Base-by-base conservation (phyloP, 2,329 filamentous ascomycete species). In the Trichoderma gracile region DNA sequence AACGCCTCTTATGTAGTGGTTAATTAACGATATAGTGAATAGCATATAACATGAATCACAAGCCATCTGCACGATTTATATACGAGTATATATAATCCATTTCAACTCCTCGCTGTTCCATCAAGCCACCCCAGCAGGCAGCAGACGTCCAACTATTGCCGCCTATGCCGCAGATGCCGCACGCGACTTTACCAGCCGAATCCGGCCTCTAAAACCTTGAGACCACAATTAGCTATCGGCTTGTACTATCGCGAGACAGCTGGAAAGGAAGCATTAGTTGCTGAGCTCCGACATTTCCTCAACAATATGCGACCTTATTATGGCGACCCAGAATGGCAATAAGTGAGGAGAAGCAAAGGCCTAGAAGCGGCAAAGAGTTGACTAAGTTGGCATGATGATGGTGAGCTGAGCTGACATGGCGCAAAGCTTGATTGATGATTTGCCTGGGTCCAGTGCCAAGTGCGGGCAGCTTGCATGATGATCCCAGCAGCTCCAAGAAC, bases 401-500 rank as follows among this genome's bases (percentile, higher is more conserved):
- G 42, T 23, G 52, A 42, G 54, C 54, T 56, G 38, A 56, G 54
- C 54, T 56, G 49, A 50, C 30, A 59, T 60, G 57, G 46, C 57
- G 57, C 23, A 60, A 60, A 60, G 30, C 57, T 60, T 60, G 47
- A 40, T 15, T 14, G 23, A 30, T 50, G 52, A 23, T 42, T n/a
- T 47, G 43, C 19, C 38, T 58, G 55, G 43, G 25, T 5, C 25
- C 1, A 27, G 25, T 27, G 10, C 15, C 10, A 47, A 58, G 21
- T 40, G 43, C 52, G 52, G 52, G 52, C 52, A 55, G 12, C 45
- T 23, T 47, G 45, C 19, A 23, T 23, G n/a, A 40, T 21, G 50
- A 40, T 30, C 19, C 5, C 30, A 38, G 33, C 33, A 14, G 33
- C 33, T 9, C 21, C 5, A 7, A 8, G 14, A 12, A 12, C 10